Evolutionary conservation across 2,329 filamentous ascomycete species (phyloP).

Genomic region (Arthrocladium fulminans): DNA sequence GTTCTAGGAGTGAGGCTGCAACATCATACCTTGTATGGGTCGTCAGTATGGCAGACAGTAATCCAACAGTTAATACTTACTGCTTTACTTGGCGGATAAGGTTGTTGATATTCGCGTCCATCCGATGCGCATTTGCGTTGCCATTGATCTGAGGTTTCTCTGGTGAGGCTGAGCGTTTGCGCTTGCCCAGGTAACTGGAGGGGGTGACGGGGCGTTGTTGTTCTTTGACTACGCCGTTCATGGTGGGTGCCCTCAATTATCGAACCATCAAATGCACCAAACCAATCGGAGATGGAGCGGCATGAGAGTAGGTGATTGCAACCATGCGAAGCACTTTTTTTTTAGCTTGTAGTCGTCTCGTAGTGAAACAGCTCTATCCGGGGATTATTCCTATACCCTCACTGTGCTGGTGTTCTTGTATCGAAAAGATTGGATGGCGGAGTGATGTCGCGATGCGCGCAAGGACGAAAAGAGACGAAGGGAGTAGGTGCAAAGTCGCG

Average conservation of each 20-base stretch:
- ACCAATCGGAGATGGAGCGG: background rate
- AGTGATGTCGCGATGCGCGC: background rate
- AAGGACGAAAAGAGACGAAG: background rate
- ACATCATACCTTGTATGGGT: slow-evolving; percentile 30
- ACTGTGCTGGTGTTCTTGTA: background rate
- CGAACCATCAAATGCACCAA: background rate
- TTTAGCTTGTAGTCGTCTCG: too few relatives aligned
- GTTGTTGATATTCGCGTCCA: slow-evolving; percentile 4
- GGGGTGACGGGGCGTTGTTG: slow-evolving; percentile 5
- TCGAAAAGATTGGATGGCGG: background rate
- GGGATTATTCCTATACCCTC: background rate
- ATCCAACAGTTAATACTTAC: background rate
- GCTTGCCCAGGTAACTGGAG: slow-evolving; percentile 16
- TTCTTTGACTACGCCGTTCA: slow-evolving; percentile 5
- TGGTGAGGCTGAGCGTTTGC: slow-evolving; percentile 21
- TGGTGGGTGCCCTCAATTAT: background rate
- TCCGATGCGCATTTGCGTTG: background rate
- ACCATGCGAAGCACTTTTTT: background rate
- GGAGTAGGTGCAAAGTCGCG: too few relatives aligned
- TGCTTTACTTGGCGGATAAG: slow-evolving; percentile 3
- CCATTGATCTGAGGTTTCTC: slow-evolving; percentile 7
- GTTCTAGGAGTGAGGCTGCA: slow-evolving; percentile 36
- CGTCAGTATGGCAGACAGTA: background rate
- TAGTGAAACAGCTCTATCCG: background rate
- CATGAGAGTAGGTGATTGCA: background rate